phyloP scores from a whole-genome alignment of 2,329 filamentous ascomycete genomes.

The Fusarium longipes region DNA sequence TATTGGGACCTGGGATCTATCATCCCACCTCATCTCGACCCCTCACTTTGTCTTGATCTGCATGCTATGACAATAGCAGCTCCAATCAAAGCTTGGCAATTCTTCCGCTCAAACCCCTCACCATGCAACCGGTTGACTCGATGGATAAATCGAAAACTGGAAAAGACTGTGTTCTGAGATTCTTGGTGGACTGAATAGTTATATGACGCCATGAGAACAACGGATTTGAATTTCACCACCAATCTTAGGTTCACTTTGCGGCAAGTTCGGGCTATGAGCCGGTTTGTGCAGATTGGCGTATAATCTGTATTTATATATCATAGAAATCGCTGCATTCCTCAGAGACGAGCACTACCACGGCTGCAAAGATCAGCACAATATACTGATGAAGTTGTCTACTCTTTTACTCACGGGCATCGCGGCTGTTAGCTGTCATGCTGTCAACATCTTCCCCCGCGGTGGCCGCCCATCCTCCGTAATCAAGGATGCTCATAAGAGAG shows the following conservation, averaged over 20 bases:
- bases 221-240: slow-evolving; percentile 31
- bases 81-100: slow-evolving; percentile 17
- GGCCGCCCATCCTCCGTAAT: slow-evolving; percentile 40
- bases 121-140: slow-evolving; percentile 3
- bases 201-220: slow-evolving; percentile 3
- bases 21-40: slow-evolving; percentile 2
- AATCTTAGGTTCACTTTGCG: slow-evolving; percentile 23
- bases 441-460: slow-evolving; percentile 28
- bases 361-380: rapidly evolving
- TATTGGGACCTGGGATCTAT: not conserved
- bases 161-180: not conserved
- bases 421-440: slow-evolving; percentile 19
- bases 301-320: slow-evolving; percentile 1
- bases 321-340: rapidly evolving
- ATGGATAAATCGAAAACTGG: slow-evolving; percentile 33
- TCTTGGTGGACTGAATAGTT: not conserved
- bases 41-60: slow-evolving; percentile 8
- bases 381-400: slow-evolving; percentile 32
- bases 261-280: slow-evolving; percentile 25
- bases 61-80: slow-evolving; percentile 11
- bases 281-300: not conserved
- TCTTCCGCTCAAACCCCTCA: slow-evolving; percentile 3
- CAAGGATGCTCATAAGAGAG: slow-evolving; percentile 39
- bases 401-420: slow-evolving; percentile 3
- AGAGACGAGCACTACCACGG: rapidly evolving